These are phyloP conservation scores for Penicillium sp. DNA, from an alignment of 2,329 filamentous ascomycete genomes.

Conservation along the genomic window DNA sequence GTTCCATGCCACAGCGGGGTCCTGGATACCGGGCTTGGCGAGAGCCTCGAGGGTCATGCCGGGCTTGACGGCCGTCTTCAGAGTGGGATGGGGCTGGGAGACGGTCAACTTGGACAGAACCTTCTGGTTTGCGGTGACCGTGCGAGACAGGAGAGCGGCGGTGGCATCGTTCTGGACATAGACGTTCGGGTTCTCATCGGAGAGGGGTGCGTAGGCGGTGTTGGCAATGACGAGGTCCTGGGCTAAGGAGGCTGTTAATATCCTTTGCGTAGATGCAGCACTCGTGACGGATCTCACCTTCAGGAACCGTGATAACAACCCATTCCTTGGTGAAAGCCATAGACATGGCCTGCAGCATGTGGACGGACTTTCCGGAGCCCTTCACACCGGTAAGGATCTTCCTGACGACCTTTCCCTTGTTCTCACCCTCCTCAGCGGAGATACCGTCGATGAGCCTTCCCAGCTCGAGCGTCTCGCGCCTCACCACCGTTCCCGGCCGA, in stretches of 20 bases:
- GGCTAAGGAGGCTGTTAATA: no score
- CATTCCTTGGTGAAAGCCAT: conserved; percentile 84
- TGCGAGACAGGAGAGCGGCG: conserved; percentile 62
- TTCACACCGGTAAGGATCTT: conserved; percentile 64
- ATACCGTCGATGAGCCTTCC: no score
- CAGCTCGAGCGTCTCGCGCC: no score
- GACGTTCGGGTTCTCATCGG: no score
- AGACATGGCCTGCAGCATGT: conserved; percentile 73
- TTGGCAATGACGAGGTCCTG: no score
- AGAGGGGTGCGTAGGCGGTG: no score
- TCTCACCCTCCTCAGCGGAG: conserved; percentile 21
- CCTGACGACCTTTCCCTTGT: conserved; percentile 38
- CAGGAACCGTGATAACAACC: conserved; percentile 81
- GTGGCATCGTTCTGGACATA: conserved; percentile 70
- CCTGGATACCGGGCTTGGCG: conserved; percentile 58
- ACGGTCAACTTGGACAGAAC: conserved; percentile 51
- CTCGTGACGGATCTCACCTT: no score
- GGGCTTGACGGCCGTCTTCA: conserved; percentile 52
- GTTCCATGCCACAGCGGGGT: conserved; percentile 68
- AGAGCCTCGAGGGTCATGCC: conserved; percentile 59
- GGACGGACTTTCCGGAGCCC: conserved; percentile 74
- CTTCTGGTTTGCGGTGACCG: conserved; percentile 61
- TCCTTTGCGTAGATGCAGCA: no score
- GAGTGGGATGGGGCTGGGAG: conserved; percentile 47
- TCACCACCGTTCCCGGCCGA: conserved; percentile 65